Percentiles rank a stretch among this genome's conserved stretches.
phyloP scores from a whole-genome alignment of 768 basidiomycete genomes.

The Amanita rimosa region DNA sequence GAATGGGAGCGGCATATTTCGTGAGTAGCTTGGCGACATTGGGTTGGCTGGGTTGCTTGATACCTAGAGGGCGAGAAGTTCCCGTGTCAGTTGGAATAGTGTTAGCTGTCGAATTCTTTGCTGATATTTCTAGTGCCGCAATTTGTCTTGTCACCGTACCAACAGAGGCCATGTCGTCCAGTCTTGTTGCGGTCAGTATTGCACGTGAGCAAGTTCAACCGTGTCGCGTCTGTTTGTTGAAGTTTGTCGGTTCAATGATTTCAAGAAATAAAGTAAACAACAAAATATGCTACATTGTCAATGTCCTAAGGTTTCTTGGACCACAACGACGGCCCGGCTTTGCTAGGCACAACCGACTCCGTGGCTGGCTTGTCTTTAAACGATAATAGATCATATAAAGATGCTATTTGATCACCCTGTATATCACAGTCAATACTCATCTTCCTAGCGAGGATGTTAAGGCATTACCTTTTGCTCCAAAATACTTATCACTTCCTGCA shows the following conservation, averaged over 20 bases:
- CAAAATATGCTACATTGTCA: neutral
- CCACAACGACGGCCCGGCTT: neutral
- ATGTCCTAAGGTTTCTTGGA: neutral
- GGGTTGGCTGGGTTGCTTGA: conserved; percentile 45
- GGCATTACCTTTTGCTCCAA: conserved; percentile 77
- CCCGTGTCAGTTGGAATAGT: conserved; percentile 18
- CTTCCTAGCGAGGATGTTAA: neutral
- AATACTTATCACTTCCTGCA: conserved; percentile 85
- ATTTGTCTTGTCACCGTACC: conserved; percentile 59
- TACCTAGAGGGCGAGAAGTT: conserved; percentile 16
- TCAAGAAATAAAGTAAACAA: neutral
- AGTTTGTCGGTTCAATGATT: neutral
- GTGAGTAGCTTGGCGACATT: conserved; percentile 63
- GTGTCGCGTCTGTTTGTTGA: conserved; percentile 1
- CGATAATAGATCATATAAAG: conserved; percentile 71
- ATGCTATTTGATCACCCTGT: conserved; percentile 91
- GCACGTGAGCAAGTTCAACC: neutral
- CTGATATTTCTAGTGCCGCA: conserved; percentile 48
- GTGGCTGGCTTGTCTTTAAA: conserved; percentile 57
- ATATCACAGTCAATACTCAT: neutral
- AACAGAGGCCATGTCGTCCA: conserved; percentile 28
- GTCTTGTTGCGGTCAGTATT: neutral
- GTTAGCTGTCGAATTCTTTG: conserved; percentile 27
- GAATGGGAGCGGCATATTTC: conserved; percentile 63
- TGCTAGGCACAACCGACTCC: conserved; percentile 1